Evolutionary conservation across 164 flowering plant species (phyloP), one percentile per base, ranked within the genome.

Genomic region (Chimonanthus praecox): DNA sequence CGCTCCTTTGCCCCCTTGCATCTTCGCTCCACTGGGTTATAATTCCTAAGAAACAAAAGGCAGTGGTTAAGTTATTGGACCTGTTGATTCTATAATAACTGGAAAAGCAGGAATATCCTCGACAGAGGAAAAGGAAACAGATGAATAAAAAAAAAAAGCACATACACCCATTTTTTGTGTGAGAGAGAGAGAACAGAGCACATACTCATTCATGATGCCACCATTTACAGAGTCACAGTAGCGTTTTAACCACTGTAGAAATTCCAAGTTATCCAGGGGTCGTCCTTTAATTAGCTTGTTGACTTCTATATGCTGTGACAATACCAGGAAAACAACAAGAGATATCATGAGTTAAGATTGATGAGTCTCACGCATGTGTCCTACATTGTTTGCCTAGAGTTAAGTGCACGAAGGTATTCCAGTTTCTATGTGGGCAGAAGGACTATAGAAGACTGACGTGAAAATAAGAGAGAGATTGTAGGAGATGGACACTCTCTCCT

Each of bases 261-360:
- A 92, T 83, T 94, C 99, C 87, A 92, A 83, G 79, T 94, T 94
- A 81, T 94, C 99, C 87, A 92, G 72, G 13, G 99, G 95, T 10
- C 97, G 84, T 6, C 94, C 93, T 78, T 92, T 94, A 58, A 93
- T 88, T 71, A 94, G 97, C 79, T 74, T 90, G 84, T 85, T 92
- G 21, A 94, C 96, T 78, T 94, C 99, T 76, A 92, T 74, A 79
- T 91, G 97, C 99, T 94, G 86, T 70, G 51, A 80, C 2, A 75
- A 4, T 58, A 64, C 8, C 71, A 78, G 16, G 3, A 13, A 43
- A 65, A 33, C 43, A 50, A 33, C 33, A 1, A 33, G 33, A 33
- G 4, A 65, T 6, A 66, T 66, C 43, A 66, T 16, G 15, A 66
- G 44, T 18, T 4, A 11, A 45, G 45, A 43, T 63, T n/a, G 21